These are phyloP conservation scores for Botrytis pseudocinerea DNA, from an alignment of 2,329 filamentous ascomycete genomes.

Conservation along the genomic window DNA sequence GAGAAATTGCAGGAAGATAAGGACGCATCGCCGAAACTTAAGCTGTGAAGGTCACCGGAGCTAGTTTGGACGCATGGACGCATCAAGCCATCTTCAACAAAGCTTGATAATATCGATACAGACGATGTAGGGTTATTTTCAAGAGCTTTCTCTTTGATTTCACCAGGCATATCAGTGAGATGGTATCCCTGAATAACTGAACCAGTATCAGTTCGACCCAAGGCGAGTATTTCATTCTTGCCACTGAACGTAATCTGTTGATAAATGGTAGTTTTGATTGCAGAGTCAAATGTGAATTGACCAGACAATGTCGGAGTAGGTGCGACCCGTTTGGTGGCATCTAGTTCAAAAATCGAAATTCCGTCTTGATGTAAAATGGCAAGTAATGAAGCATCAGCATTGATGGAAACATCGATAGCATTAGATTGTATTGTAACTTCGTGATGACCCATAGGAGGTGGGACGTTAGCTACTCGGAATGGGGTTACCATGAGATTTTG, in stretches of 20 bases:
- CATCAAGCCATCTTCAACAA: slow-evolving; percentile 29
- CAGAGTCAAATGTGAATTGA: slow-evolving; percentile 45
- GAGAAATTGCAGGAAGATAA: slow-evolving; percentile 38
- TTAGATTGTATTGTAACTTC: slow-evolving; percentile 65
- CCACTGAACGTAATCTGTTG: slow-evolving; percentile 38
- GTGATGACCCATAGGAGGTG: slow-evolving; percentile 87
- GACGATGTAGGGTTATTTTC: slow-evolving; percentile 22
- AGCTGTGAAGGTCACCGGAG: slow-evolving; percentile 36
- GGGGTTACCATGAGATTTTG: slow-evolving; percentile 79
- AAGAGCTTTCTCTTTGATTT: slow-evolving; percentile 32
- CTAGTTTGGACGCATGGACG: slow-evolving; percentile 37
- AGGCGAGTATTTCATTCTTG: slow-evolving; percentile 32
- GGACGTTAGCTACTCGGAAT: slow-evolving; percentile 78
- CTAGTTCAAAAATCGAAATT: slow-evolving; percentile 70
- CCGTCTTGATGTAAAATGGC: slow-evolving; percentile 69
- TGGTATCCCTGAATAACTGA: slow-evolving; percentile 32
- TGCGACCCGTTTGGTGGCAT: slow-evolving; percentile 57
- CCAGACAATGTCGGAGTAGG: slow-evolving; percentile 47
- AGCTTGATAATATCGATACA: slow-evolving; percentile 35
- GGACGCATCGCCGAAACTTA: slow-evolving; percentile 34
- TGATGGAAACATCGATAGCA: slow-evolving; percentile 74
- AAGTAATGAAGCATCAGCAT: slow-evolving; percentile 62
- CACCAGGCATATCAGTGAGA: slow-evolving; percentile 36
- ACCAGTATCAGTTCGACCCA: slow-evolving; percentile 28
- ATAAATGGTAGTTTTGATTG: slow-evolving; percentile 27